Evolutionary conservation across 2,329 filamentous ascomycete species (phyloP).

Genomic region (Penicillium sp.): DNA sequence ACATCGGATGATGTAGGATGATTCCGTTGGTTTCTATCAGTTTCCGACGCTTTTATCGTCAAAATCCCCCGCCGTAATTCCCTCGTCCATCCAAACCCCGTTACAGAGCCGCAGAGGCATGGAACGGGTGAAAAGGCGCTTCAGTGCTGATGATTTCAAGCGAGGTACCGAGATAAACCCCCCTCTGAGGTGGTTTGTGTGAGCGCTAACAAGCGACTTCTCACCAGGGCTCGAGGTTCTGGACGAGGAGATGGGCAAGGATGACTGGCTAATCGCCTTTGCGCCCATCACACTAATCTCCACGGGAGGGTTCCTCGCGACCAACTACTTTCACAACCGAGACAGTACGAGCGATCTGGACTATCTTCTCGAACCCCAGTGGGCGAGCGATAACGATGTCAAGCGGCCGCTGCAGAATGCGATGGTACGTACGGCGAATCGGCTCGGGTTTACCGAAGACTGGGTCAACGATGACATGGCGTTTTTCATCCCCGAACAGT

Average conservation of each 20-base stretch:
- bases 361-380: slow-evolving; percentile 34
- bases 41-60: neutral
- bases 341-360: slow-evolving; percentile 33
- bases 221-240: slow-evolving; percentile 29
- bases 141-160: slow-evolving; percentile 12
- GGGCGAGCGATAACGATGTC: slow-evolving; percentile 32
- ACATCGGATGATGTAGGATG: neutral
- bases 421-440: slow-evolving; percentile 22
- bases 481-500: slow-evolving; percentile 27
- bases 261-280: slow-evolving; percentile 32
- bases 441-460: slow-evolving; percentile 22
- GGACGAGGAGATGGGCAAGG: slow-evolving; percentile 30
- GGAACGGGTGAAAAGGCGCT: slow-evolving; percentile 11
- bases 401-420: slow-evolving; percentile 26
- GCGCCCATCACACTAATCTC: slow-evolving; percentile 33
- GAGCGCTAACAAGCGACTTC: neutral
- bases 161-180: slow-evolving; percentile 3
- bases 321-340: slow-evolving; percentile 31
- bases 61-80: neutral
- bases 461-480: slow-evolving; percentile 36
- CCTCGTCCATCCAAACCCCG: neutral
- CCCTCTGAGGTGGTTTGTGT: neutral
- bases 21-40: neutral
- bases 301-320: slow-evolving; percentile 33
- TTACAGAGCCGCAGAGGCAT: slow-evolving; percentile 1